Base-by-base conservation (phyloP, 176 grass and related monocot genomes). In the Ampelocalamus luodianensis region DNA sequence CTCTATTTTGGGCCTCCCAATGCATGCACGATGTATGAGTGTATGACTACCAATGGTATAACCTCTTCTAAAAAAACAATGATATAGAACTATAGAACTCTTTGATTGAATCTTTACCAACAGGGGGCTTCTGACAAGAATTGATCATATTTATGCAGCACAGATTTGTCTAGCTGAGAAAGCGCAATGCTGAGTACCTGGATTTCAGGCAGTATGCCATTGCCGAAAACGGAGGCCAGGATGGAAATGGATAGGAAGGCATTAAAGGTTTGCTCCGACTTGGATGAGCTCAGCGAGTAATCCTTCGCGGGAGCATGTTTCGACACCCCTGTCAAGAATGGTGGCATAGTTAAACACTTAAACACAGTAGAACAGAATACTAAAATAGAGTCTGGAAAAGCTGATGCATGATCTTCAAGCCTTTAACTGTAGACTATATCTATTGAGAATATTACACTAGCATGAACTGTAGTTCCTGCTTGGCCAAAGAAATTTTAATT, bases 181-280 rank as follows among this genome's bases (percentile, higher is more conserved):
- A 5, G 9, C 58, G 14, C 37, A 76, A 37, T 55, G 4, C 46
- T 34, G 10, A 60, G 46, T 86, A 98, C 96, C 88, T 98, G 96
- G 48, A 98, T 98, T 90, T 98, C 96, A 39, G 96, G 96, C 77
- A 98, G 83, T 81, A 98, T 98, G 56, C 96, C 96, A 10, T 98
- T 98, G 32, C 96, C 96, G 50, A 93, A 95, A 71, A 95, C 91
- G 1, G 96, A 92, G 10, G 96, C 96, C 48, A 98, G 87, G 79
- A 98, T 98, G 58, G 93, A 93, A 79, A 98, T 93, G 49, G 96
- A 95, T 22, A 92, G 83, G 90, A 95, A 98, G 67, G 85, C 89
- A 80, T 95, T 79, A 16, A 93, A 90, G 46, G 85, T 61, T 68
- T 92, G 45, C 32, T 95, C 86, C 0, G 90, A 89, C 40, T 85